Evolutionary conservation across 768 basidiomycete species (phyloP), one percentile per base, ranked within the genome.

Genomic region (Dacryopinax spathularia): DNA sequence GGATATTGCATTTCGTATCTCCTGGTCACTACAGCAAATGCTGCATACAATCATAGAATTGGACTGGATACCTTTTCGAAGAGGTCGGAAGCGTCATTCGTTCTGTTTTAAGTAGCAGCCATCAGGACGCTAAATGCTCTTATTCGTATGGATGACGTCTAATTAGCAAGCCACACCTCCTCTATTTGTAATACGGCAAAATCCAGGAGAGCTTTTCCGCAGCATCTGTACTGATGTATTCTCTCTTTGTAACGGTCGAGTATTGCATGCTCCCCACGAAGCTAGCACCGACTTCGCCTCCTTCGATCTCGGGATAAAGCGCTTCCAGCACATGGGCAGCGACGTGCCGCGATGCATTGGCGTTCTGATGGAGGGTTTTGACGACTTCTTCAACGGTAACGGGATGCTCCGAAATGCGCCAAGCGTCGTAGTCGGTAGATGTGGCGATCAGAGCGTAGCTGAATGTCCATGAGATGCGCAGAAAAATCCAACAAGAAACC

Each of bases 371-470:
- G 36, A 98, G 83, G 1, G 89, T 93, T 73, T 89, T 87, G 79
- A 93, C 80, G 31, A 98, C 91, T 69, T 96, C 90, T 2, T 88
- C 86, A 1, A 91, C 85, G 0, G 95, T 97, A 62, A 98, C 95
- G 3, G 86, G 80, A 12, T 82, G 87, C 29, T 84, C 81, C 34
- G 86, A 80, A 2, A 84, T 84, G 33, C 94, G 78, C 94, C 94
- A 99, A 1, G 92, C 87, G 74, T 98, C 95, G 73, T 95, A 97
- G 76, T 98, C 94, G 2, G 95, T 98, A 25, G 87, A 81, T 1
- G 88, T 90, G 18, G 88, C 91, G 66, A 98, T 85, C 63, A 97
- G 82, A 0, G 89, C 91, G 72, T 97, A 97, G 71, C 94, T 97
- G 70, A 65, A 3, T 6, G 15, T 22, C 12, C 15, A 9, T 25